These are phyloP conservation scores for Pseudocercospora cruenta DNA, from an alignment of 2,329 filamentous ascomycete genomes.

Conservation along the genomic window DNA sequence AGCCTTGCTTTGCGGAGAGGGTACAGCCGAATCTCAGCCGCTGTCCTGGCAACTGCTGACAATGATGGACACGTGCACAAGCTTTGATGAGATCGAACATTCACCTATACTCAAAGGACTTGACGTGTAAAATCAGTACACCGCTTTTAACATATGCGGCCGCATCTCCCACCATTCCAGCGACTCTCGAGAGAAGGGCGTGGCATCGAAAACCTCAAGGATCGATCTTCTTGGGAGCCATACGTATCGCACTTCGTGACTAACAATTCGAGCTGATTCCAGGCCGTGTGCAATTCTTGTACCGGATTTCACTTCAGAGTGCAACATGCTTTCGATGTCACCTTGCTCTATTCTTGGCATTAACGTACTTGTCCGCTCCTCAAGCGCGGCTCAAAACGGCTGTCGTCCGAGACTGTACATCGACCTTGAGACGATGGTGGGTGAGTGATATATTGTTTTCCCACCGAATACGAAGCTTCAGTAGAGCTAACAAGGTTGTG, in stretches of 20 bases:
- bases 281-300: background rate
- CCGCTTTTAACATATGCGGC: background rate
- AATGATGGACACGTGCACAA: background rate
- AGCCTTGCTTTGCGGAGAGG: background rate
- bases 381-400: background rate
- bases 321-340: background rate
- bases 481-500: background rate
- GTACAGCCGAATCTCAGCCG: background rate
- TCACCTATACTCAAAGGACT: background rate
- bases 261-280: background rate
- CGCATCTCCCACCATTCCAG: background rate
- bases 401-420: background rate
- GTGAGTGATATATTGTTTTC: background rate
- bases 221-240: background rate
- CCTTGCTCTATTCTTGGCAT: background rate
- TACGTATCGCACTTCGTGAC: background rate
- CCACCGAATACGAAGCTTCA: conserved; percentile 3
- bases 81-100: background rate
- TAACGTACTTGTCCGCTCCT: background rate
- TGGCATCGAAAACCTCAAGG: background rate
- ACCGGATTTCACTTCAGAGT: background rate
- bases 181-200: background rate
- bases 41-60: background rate
- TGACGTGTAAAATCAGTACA: background rate
- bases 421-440: background rate